Evolutionary conservation across 2,329 filamentous ascomycete genomes (phyloP).

Genomic region (Sporothrix luriei): DNA sequence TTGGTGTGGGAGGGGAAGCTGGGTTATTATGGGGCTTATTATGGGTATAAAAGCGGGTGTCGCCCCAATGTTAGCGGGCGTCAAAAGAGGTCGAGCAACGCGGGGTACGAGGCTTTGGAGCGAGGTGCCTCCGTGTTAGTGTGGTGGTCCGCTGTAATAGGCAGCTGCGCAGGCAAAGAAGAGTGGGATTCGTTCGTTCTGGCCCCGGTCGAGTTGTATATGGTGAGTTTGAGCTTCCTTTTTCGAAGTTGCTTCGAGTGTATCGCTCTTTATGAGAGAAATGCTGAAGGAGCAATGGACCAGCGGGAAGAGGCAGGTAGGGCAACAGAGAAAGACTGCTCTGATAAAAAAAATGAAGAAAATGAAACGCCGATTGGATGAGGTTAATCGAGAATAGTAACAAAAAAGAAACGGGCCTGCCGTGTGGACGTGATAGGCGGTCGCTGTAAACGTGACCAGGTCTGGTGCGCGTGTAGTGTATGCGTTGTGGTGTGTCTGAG

Average conservation of each 20-base stretch:
- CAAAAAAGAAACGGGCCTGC: conserved; percentile 22
- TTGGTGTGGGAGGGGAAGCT: conserved; percentile 3
- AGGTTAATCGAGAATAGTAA: not conserved
- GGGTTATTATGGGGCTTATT: not conserved
- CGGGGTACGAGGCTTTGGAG: conserved; percentile 27
- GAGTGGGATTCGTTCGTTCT: not conserved
- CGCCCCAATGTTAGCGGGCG: not conserved
- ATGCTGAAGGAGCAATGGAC: conserved; percentile 1
- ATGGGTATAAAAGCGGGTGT: conserved; percentile 21
- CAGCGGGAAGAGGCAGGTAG: not conserved
- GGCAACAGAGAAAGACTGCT: not conserved
- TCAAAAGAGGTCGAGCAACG: conserved; percentile 1
- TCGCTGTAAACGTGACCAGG: conserved; percentile 1
- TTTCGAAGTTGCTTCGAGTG: not conserved
- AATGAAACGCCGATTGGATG: not conserved
- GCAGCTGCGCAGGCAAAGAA: conserved; percentile 13
- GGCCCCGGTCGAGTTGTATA: not conserved
- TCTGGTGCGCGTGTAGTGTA: not conserved
- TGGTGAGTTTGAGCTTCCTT: not conserved
- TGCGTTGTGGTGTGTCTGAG: not conserved
- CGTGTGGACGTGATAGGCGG: conserved; percentile 21
- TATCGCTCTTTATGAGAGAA: not conserved
- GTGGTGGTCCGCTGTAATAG: conserved; percentile 11
- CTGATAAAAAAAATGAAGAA: not conserved
- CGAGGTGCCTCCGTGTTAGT: conserved; percentile 21